phyloP scores from a whole-genome alignment of 2,329 filamentous ascomycete genomes.

The Phaeosphaeriaceae sp. region DNA sequence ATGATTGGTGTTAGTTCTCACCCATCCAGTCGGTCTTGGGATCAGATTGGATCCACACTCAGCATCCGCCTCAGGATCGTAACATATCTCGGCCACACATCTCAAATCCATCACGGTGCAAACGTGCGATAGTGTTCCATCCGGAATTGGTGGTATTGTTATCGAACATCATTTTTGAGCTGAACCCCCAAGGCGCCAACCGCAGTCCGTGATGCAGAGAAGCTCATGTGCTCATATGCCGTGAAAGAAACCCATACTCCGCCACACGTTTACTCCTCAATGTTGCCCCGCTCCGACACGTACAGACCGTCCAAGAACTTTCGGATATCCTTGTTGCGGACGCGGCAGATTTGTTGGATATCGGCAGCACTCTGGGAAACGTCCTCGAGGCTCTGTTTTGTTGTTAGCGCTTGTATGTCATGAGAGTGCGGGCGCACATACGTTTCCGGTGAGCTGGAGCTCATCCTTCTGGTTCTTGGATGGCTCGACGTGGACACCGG shows the following conservation, averaged over 20 bases:
- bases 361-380: conserved; percentile 98
- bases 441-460: conserved; percentile 88
- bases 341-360: conserved; percentile 99
- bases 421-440: conserved; percentile 20
- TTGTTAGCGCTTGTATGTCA: conserved; percentile 23
- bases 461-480: conserved; percentile 97
- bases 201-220: conserved; percentile 49
- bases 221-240: conserved; percentile 51
- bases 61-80: too few relatives aligned
- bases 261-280: conserved; percentile 65
- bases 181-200: conserved; percentile 47
- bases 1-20: too few relatives aligned
- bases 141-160: conserved; percentile 43
- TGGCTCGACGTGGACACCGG: conserved; percentile 87
- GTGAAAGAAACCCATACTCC: conserved; percentile 49
- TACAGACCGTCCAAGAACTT: conserved; percentile 99
- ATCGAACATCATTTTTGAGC: conserved; percentile 50
- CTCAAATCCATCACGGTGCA: not conserved
- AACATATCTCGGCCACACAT: not conserved
- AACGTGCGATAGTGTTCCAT: conserved; percentile 17
- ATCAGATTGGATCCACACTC: too few relatives aligned
- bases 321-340: conserved; percentile 99
- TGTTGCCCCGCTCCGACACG: conserved; percentile 98
- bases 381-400: conserved; percentile 75
- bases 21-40: too few relatives aligned